Evolutionary conservation across 257 asterid species (phyloP), one percentile per base, ranked within the genome.

Genomic region (Linderniella brevidens): DNA sequence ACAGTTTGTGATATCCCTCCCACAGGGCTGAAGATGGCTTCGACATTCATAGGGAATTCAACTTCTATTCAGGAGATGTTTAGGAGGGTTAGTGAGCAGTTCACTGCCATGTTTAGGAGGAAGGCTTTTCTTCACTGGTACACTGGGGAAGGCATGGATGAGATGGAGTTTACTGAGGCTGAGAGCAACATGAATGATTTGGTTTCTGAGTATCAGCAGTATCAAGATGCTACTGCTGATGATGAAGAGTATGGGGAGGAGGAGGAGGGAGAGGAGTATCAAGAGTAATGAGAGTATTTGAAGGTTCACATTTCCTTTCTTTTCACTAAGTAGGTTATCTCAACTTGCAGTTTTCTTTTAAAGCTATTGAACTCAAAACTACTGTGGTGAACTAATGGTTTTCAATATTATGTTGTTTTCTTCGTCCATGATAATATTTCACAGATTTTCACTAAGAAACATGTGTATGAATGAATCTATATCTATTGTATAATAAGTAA

Each of bases 61-160:
- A 70, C 77, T 0, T 70, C 77, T 1, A 70, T 70, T n/a, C 77
- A 70, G 49, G 77, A 70, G 68, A 70, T 70, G 77, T 70, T 70
- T 25, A 49, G 76, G 13, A 61, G 76, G 44, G 76, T 69, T 15
- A 69, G 76, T 1, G 76, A 69, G 54, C 76, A 69, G 51, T 69
- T 69, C 63, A 69, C 76, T 35, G 76, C 76, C 35, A 69, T 69
- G 76, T 69, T 69, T 37, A 40, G 76, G 47, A 60, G 76, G 56
- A 69, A 69, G 49, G 76, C 76, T 57, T 69, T 69, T 41, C 46
- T 69, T 46, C 76, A 69, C 18, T 69, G 76, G 76, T 69, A 69
- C 60, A 69, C 76, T 0, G 76, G 76, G 0, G 76, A 69, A n/a
- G 76, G 76, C 0, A 69, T 69, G 76, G 76, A 69, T 6, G 76